Conservation (phyloP, 2,329 filamentous ascomycete species). For the Huntiella omanensis region DNA sequence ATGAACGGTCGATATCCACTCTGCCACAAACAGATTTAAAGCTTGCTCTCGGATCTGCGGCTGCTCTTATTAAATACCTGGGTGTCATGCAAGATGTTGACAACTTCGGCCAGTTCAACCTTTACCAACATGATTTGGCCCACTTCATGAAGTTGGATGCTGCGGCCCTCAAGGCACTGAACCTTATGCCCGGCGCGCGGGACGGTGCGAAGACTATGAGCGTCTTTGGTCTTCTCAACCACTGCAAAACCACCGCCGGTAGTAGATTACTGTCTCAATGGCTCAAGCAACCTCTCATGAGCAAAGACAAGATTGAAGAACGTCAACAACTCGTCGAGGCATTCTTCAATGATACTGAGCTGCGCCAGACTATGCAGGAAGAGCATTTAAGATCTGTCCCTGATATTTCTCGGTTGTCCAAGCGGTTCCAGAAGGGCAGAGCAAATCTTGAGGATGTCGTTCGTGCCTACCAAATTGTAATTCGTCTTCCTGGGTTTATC, state of each 20-base stretch:
- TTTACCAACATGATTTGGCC: conserved; percentile 91
- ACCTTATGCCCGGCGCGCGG: conserved; percentile 87
- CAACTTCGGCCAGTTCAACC: conserved; percentile 91
- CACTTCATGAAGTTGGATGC: conserved; percentile 99
- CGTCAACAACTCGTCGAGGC: conserved; percentile 89
- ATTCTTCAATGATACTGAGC: conserved; percentile 79
- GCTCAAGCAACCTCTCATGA: conserved; percentile 96
- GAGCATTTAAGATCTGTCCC: conserved; percentile 85
- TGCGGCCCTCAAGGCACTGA: conserved; percentile 79
- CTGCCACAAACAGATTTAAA: conserved; percentile 85
- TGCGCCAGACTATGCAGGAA: conserved; percentile 91
- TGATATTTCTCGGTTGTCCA: conserved; percentile 81
- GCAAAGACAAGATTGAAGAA: conserved; percentile 67
- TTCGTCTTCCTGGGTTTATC: conserved; percentile 77
- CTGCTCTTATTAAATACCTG: conserved; percentile 86
- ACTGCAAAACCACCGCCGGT: conserved; percentile 91
- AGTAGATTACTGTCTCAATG: conserved; percentile 83
- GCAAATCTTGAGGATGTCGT: conserved; percentile 94
- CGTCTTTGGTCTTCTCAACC: conserved; percentile 79
- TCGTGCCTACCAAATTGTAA: conserved; percentile 82
- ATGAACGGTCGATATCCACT: conserved; percentile 57
- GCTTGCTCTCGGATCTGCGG: conserved; percentile 86
- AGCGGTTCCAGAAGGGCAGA: conserved; percentile 81
- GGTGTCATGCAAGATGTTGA: conserved; percentile 75
- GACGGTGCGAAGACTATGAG: conserved; percentile 98